Evolutionary conservation across 306 rosid species (phyloP).

Genomic region (Ziziphus jujuba): DNA sequence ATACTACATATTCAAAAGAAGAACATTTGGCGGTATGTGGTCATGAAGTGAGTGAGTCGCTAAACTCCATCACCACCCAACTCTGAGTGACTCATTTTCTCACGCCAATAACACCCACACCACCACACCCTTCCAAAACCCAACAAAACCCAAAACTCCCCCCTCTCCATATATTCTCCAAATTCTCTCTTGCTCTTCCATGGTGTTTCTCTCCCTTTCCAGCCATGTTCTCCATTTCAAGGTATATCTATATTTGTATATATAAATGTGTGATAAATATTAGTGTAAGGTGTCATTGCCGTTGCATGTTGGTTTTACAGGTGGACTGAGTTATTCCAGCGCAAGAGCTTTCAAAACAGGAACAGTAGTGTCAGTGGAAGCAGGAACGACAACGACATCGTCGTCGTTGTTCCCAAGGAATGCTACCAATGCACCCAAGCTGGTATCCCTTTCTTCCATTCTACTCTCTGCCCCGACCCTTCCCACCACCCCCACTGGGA

Average conservation of each 20-base stretch:
- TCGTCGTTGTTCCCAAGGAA: conserved; percentile 14
- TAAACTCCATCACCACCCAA: too few relatives aligned
- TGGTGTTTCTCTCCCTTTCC: neutral
- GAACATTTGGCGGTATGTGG: too few relatives aligned
- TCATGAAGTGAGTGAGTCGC: too few relatives aligned
- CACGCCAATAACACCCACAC: too few relatives aligned
- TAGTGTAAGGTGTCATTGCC: neutral
- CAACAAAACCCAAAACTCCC: too few relatives aligned
- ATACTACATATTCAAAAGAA: too few relatives aligned
- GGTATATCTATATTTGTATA: neutral
- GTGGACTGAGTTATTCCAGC: neutral
- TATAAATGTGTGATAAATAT: neutral
- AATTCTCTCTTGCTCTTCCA: neutral
- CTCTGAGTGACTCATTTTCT: too few relatives aligned
- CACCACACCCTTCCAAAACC: neutral
- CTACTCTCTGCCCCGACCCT: conserved; percentile 12
- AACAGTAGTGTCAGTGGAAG: too few relatives aligned
- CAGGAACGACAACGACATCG: neutral
- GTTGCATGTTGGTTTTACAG: conserved; percentile 13
- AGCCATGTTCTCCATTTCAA: conserved; percentile 13
- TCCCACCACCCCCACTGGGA: conserved; percentile 27
- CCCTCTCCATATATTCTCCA: neutral
- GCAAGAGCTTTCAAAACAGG: too few relatives aligned
- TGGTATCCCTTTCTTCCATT: conserved; percentile 36
- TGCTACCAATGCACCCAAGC: conserved; percentile 33